Percentiles rank a stretch among this genome's conserved stretches.
phyloP scores from a whole-genome alignment of 768 basidiomycete species.

The Termitomyces sp. region DNA sequence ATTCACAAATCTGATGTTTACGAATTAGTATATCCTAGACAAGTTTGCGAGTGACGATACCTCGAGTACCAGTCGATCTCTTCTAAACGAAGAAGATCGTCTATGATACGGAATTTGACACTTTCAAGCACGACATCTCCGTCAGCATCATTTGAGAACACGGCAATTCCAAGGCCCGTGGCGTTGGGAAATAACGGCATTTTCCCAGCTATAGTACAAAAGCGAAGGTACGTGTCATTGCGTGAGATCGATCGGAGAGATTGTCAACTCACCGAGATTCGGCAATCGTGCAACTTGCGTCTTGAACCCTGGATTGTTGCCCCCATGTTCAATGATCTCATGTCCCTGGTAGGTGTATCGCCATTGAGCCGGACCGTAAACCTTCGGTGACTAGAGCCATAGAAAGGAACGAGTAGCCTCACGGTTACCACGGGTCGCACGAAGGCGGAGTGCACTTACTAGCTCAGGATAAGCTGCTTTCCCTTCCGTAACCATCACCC shows the following conservation, averaged over 20 bases:
- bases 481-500: slow-evolving; percentile 29
- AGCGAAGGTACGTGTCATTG: neutral
- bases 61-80: slow-evolving; percentile 36
- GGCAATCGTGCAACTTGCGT: slow-evolving; percentile 18
- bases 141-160: slow-evolving; percentile 37
- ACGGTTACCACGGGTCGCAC: too few relatives aligned
- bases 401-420: neutral
- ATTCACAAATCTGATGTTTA: slow-evolving; percentile 22
- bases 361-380: slow-evolving; percentile 38
- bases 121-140: slow-evolving; percentile 30
- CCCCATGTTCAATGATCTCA: slow-evolving; percentile 42
- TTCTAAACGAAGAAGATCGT: slow-evolving; percentile 30
- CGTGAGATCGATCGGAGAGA: neutral
- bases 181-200: slow-evolving; percentile 27
- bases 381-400: slow-evolving; percentile 28
- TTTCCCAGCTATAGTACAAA: neutral
- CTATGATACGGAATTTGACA: slow-evolving; percentile 35
- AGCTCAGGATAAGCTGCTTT: slow-evolving; percentile 34
- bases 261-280: slow-evolving; percentile 5
- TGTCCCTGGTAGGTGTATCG: slow-evolving; percentile 36
- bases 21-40: neutral
- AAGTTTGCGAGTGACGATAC: slow-evolving; percentile 12
- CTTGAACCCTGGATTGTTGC: slow-evolving; percentile 35
- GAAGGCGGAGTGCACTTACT: slow-evolving; percentile 16
- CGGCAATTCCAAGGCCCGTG: slow-evolving; percentile 32